Conservation (phyloP, 441 rosid genomes). For the Erysimum cheiri region DNA sequence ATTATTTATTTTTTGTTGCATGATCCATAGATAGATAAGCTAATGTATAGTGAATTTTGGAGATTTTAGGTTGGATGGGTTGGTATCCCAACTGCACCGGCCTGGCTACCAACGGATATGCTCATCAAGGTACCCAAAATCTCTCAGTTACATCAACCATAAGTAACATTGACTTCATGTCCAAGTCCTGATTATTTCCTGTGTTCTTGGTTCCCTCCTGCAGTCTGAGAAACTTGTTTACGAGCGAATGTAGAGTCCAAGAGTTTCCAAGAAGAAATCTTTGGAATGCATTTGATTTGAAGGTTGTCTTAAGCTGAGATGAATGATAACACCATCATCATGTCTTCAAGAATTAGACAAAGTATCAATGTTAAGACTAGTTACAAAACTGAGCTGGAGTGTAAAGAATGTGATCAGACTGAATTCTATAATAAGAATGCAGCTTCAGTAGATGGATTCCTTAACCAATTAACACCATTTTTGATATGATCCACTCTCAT, state of each 20-base stretch:
- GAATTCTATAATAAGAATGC: constrained; percentile 18
- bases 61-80: constrained; percentile 80
- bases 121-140: constrained; percentile 70
- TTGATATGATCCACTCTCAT: neutral
- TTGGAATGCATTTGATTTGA: neutral
- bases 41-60: neutral
- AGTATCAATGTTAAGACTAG: neutral
- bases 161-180: neutral
- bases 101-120: constrained; percentile 95
- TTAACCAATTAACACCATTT: neutral
- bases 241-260: constrained; percentile 56
- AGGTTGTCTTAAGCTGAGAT: constrained; percentile 20
- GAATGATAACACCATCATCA: constrained; percentile 10
- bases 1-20: neutral
- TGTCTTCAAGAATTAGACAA: constrained; percentile 14
- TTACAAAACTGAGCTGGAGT: neutral
- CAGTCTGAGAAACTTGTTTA: constrained; percentile 84
- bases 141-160: neutral
- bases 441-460: neutral
- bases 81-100: constrained; percentile 93
- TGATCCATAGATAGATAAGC: neutral
- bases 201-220: constrained; percentile 29
- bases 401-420: constrained; percentile 16
- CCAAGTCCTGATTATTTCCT: constrained; percentile 18
- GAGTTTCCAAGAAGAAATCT: constrained; percentile 4